Evolutionary conservation across 345 rosid species (phyloP).

Genomic region (Linum trigynum): DNA sequence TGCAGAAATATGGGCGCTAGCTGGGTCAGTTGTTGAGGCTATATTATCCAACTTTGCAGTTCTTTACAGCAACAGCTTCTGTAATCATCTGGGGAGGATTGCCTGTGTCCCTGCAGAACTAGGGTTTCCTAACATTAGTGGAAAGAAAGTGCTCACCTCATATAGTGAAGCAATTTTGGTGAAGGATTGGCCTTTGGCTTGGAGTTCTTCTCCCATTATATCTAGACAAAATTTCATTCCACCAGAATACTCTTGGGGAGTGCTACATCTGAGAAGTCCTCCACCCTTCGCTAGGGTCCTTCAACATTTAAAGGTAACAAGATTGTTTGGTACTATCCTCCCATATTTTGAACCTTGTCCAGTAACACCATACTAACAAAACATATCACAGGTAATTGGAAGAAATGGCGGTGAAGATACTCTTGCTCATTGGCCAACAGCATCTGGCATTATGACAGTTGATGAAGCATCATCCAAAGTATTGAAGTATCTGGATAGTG

Average conservation of each 20-base stretch:
- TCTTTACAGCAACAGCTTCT: constrained; percentile 66
- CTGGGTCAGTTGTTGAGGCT: constrained; percentile 79
- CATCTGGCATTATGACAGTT: constrained; percentile 59
- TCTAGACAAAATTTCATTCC: constrained; percentile 66
- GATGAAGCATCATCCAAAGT: constrained; percentile 72
- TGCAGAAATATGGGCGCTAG: constrained; percentile 59
- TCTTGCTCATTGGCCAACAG: constrained; percentile 90
- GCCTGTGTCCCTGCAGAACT: constrained; percentile 81
- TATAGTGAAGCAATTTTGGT: constrained; percentile 62
- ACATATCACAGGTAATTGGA: constrained; percentile 51
- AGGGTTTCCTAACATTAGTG: constrained; percentile 65
- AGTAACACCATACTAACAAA: constrained; percentile 13
- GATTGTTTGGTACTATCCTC: constrained; percentile 4
- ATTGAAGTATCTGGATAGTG: constrained; percentile 65
- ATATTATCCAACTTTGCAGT: constrained; percentile 73
- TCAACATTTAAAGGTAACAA: constrained; percentile 70
- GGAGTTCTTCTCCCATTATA: constrained; percentile 81
- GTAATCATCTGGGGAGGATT: constrained; percentile 64
- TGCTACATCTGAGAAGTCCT: constrained; percentile 74
- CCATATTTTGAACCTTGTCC: neutral
- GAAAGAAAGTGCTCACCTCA: constrained; percentile 75
- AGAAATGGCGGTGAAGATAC: constrained; percentile 89
- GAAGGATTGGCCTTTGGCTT: constrained; percentile 90
- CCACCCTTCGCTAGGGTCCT: constrained; percentile 69
- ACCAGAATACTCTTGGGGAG: constrained; percentile 82